Conservation (phyloP, 768 basidiomycete genomes). For the Nidularia pulvinata region DNA sequence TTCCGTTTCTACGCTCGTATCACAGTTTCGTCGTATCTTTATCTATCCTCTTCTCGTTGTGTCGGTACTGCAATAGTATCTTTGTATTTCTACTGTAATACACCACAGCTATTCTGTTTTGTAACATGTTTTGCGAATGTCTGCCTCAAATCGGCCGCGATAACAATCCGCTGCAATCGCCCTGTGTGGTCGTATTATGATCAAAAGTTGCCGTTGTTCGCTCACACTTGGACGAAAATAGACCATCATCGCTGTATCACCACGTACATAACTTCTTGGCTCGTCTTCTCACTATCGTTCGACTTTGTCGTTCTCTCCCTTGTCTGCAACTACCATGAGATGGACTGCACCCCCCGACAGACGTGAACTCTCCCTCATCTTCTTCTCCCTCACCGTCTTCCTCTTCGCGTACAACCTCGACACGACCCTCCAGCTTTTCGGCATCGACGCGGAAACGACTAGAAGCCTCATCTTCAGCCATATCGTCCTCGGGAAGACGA, state of each 20-base stretch:
- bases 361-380: slow-evolving; percentile 70
- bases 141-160: neutral
- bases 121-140: neutral
- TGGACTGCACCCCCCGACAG: slow-evolving; percentile 71
- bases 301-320: neutral
- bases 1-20: neutral
- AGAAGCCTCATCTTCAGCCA: slow-evolving; percentile 32
- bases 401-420: slow-evolving; percentile 77
- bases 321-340: slow-evolving; percentile 32
- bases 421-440: slow-evolving; percentile 52
- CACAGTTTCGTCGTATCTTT: neutral
- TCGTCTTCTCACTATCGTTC: too few species aligned
- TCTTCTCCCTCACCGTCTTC: slow-evolving; percentile 66
- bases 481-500: slow-evolving; percentile 36
- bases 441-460: slow-evolving; percentile 37
- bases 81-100: slow-evolving; percentile 8
- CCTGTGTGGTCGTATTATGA: neutral
- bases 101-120: neutral
- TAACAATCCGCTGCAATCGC: neutral
- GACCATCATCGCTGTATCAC: neutral
- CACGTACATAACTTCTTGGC: too few species aligned
- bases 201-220: neutral
- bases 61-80: slow-evolving; percentile 8
- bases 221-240: neutral
- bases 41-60: slow-evolving; percentile 13